Percentiles rank a stretch among this genome's conserved stretches.
Conservation (phyloP, 106 monocot genomes). For the Hemerocallis citrina region DNA sequence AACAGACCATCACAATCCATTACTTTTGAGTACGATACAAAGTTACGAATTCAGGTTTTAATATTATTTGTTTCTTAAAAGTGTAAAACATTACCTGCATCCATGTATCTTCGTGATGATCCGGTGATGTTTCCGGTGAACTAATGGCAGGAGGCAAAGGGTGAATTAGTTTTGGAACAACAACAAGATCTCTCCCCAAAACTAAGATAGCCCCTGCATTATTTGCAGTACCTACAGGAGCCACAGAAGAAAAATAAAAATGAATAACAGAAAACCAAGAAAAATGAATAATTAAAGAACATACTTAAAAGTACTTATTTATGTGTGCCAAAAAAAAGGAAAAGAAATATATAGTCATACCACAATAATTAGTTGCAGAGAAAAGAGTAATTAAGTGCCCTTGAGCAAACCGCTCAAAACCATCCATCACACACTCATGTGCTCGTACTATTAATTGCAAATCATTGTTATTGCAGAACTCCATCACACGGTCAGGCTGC, state of each 20-base stretch:
- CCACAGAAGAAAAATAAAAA: background rate
- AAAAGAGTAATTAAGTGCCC: slow-evolving; percentile 98
- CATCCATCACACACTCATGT: slow-evolving; percentile 99
- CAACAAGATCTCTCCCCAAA: slow-evolving; percentile 97
- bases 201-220: slow-evolving; percentile 98
- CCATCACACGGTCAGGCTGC: slow-evolving; percentile 99
- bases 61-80: background rate
- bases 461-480: slow-evolving; percentile 96
- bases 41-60: background rate
- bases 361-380: slow-evolving; percentile 98
- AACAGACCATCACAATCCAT: background rate
- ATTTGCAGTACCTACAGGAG: slow-evolving; percentile 82
- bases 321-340: slow-evolving; percentile 1
- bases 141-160: slow-evolving; percentile 83
- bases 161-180: slow-evolving; percentile 98
- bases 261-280: background rate
- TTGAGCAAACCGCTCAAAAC: slow-evolving; percentile 98
- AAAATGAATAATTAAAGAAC: too few relatives aligned
- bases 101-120: slow-evolving; percentile 96
- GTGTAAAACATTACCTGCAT: slow-evolving; percentile 74
- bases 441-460: slow-evolving; percentile 92
- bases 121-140: slow-evolving; percentile 88
- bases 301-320: too few relatives aligned
- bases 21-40: background rate
- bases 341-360: slow-evolving; percentile 21